Evolutionary conservation across 495 filamentous ascomycete species (phyloP).

Genomic region (Cryomyces minteri): DNA sequence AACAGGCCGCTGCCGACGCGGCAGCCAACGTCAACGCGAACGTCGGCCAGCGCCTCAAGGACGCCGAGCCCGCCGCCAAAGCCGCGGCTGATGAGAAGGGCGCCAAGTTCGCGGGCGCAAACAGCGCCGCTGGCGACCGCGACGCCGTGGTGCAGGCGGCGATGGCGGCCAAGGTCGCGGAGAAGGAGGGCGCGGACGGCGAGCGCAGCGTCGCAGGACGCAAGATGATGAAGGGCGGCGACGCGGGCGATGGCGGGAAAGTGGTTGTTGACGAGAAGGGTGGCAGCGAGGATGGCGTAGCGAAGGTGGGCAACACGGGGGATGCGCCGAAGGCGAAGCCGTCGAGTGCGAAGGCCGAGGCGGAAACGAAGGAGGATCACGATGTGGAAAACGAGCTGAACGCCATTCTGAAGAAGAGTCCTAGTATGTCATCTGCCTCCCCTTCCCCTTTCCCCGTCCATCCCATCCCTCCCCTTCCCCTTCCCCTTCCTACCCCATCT

Average conservation of each 20-base stretch:
- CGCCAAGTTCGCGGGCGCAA: conserved; percentile 20
- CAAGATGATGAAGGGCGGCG: conserved; percentile 30
- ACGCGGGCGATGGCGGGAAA: conserved; percentile 22
- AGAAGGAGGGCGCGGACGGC: conserved; percentile 32
- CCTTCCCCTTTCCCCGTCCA: background rate
- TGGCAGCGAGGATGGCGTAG: conserved; percentile 16
- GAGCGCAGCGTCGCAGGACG: conserved; percentile 40
- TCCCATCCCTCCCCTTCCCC: background rate
- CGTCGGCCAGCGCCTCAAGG: conserved; percentile 18
- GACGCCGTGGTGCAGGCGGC: background rate
- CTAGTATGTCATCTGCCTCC: conserved; percentile 36
- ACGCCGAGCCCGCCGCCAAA: conserved; percentile 19
- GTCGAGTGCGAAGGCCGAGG: conserved; percentile 16
- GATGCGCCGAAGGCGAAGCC: conserved; percentile 10
- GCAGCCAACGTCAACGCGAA: conserved; percentile 18
- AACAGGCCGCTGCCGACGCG: conserved; percentile 17
- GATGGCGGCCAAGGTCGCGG: conserved; percentile 16
- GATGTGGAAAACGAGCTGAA: conserved; percentile 46
- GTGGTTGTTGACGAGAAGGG: conserved; percentile 8
- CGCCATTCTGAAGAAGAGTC: conserved; percentile 58
- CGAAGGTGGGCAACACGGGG: conserved; percentile 12
- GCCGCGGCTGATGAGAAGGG: conserved; percentile 31
- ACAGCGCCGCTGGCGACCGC: no score
- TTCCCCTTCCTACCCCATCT: no score
- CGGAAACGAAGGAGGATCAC: conserved; percentile 36